Evolutionary conservation across 495 filamentous ascomycete species (phyloP).

Genomic region (Xylaria grammica): DNA sequence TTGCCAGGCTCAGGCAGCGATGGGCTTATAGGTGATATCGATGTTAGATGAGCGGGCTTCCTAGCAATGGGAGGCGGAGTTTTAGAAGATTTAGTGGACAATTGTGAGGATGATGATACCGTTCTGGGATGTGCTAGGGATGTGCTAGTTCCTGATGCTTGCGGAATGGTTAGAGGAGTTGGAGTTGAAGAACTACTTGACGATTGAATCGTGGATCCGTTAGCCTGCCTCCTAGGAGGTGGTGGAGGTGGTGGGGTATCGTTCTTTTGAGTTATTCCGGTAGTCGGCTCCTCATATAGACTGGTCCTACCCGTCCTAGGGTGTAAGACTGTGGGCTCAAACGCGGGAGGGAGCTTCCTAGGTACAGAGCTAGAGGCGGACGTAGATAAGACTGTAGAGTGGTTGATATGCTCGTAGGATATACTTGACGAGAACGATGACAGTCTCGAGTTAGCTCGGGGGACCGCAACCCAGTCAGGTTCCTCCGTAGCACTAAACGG

Average conservation of each 20-base stretch:
- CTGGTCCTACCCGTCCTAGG: conserved; percentile 45
- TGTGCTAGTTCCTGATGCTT: conserved; percentile 10
- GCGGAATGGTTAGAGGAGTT: conserved; percentile 12
- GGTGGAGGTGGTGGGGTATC: conserved; percentile 53
- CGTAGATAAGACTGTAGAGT: conserved; percentile 49
- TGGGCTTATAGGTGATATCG: conserved; percentile 40
- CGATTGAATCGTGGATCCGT: conserved; percentile 25
- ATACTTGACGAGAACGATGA: conserved; percentile 48
- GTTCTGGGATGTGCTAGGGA: conserved; percentile 26
- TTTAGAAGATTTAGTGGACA: conserved; percentile 46
- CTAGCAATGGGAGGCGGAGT: conserved; percentile 57
- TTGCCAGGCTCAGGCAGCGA: conserved; percentile 24
- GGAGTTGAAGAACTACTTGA: conserved; percentile 23
- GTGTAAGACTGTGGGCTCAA: conserved; percentile 52
- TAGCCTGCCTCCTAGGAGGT: conserved; percentile 53
- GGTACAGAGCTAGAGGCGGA: conserved; percentile 45
- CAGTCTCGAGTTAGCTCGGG: conserved; percentile 51
- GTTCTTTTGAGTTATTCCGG: conserved; percentile 28
- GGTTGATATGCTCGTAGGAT: conserved; percentile 54
- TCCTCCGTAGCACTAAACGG: conserved; percentile 73
- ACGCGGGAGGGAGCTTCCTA: conserved; percentile 60
- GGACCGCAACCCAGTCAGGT: conserved; percentile 77
- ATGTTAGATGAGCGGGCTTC: conserved; percentile 58
- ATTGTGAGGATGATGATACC: conserved; percentile 37
- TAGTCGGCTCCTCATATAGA: conserved; percentile 40